These are phyloP conservation scores for Lepidium africanum DNA, from an alignment of 345 rosid species.

Conservation along the genomic window DNA sequence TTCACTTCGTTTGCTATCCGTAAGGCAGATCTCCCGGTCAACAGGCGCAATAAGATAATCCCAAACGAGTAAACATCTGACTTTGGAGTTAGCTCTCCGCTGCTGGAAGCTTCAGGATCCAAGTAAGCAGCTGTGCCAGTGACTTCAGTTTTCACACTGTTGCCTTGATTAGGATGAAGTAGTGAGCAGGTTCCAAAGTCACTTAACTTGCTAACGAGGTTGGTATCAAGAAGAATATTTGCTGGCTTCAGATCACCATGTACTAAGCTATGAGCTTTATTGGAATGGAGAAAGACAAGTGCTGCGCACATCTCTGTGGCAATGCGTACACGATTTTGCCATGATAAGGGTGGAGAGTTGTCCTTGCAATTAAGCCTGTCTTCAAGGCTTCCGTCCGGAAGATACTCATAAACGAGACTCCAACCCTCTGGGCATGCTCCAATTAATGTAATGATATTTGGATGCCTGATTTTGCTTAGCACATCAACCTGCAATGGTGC, in stretches of 20 bases:
- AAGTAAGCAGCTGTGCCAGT: constrained; percentile 65
- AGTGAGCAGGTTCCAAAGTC: constrained; percentile 79
- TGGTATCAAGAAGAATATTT: constrained; percentile 73
- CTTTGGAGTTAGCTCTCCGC: constrained; percentile 74
- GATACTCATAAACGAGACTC: constrained; percentile 75
- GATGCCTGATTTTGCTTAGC: constrained; percentile 82
- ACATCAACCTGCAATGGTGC: constrained; percentile 56
- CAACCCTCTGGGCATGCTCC: constrained; percentile 91
- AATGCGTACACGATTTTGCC: constrained; percentile 80
- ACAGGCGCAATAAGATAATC: constrained; percentile 55
- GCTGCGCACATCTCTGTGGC: constrained; percentile 79
- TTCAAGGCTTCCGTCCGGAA: constrained; percentile 91
- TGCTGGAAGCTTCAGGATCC: constrained; percentile 71
- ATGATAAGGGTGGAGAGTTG: constrained; percentile 74
- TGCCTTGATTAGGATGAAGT: constrained; percentile 26
- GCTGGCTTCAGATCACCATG: constrained; percentile 91
- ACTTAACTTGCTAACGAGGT: constrained; percentile 69
- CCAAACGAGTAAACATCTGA: constrained; percentile 92
- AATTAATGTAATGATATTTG: constrained; percentile 71
- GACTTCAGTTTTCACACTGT: constrained; percentile 48
- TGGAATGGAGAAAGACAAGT: constrained; percentile 81
- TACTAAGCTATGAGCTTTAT: constrained; percentile 67
- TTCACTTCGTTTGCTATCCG: constrained; percentile 67
- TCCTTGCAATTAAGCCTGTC: constrained; percentile 73
- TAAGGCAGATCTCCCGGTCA: constrained; percentile 65